Evolutionary conservation across 2,329 filamentous ascomycete species (phyloP).

Genomic region (Penicillium capsulatum): DNA sequence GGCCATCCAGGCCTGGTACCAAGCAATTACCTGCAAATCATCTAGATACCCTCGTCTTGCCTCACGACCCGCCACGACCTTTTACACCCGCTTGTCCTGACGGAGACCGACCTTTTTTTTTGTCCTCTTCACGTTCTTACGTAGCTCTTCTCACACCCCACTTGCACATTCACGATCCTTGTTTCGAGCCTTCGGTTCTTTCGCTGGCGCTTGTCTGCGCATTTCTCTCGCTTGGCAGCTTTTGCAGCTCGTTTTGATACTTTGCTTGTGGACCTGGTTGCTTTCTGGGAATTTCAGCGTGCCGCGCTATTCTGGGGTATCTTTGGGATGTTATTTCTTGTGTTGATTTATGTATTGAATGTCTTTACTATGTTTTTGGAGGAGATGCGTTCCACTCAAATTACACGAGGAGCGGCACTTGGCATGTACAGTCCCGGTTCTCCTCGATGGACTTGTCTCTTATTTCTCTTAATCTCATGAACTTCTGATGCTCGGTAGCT

Average conservation of each 20-base stretch:
- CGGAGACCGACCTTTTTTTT: conserved; percentile 10
- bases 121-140: conserved; percentile 16
- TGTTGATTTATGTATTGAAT: conserved; percentile 5
- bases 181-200: conserved; percentile 7
- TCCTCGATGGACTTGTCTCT: conserved; percentile 4
- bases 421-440: conserved; percentile 3
- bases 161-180: conserved; percentile 22
- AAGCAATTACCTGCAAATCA: conserved; percentile 63
- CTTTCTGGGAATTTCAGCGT: conserved; percentile 14
- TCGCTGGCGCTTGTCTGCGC: conserved; percentile 8
- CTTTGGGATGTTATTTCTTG: conserved; percentile 5
- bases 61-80: conserved; percentile 27
- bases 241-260: conserved; percentile 7
- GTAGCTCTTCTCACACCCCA: conserved; percentile 14
- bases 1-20: conserved; percentile 56
- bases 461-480: conserved; percentile 7
- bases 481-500: too few relatives aligned
- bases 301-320: conserved; percentile 1
- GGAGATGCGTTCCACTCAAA: conserved; percentile 16
- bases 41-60: conserved; percentile 33
- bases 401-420: conserved; percentile 17
- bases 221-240: conserved; percentile 7
- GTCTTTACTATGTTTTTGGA: neutral
- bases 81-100: conserved; percentile 17
- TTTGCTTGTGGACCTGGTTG: conserved; percentile 8